Base-by-base conservation (phyloP, 202 grass and related monocot species). In the Elaeis oleifera region DNA sequence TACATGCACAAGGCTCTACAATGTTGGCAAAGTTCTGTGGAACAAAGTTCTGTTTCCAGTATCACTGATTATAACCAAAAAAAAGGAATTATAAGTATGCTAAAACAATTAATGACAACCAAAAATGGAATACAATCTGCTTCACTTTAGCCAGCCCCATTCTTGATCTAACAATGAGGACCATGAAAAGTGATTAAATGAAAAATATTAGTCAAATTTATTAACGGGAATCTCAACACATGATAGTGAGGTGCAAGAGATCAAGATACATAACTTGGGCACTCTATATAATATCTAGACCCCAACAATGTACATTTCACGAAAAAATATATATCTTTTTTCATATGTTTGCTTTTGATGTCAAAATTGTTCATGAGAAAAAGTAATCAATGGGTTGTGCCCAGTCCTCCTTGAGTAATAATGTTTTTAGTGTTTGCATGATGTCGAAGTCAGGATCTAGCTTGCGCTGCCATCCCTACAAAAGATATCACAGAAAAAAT, bases 391-490 rank as follows among this genome's bases (percentile, higher is more conserved):
- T 23, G 21, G 91, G 87, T 53, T 81, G 87, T 50, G 89, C 83
- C 48, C 86, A 57, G 31, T 96, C 92, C 58, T 85, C 84, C 51
- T 89, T 84, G 69, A 91, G 23, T 39, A 96, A 81, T 65, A 96
- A 64, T 53, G 81, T 86, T 74, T 85, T 89, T 60, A 96, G 69
- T 2, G 84, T 96, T 4, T 83, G 58, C 92, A 96, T 96, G 52
- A 96, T 91, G 76, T 96, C 87, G 50, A 91, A 96, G 68, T 83
- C 58, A 78, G 92, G 87, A 71, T 91, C 84, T 72, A 96, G 61
- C 74, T 89, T 91, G 60, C 84, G 79, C 77, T 96, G 92, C 92
- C 92, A 96, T 0, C 92, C 87, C 92, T 96, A 67, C 73, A 79
- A 79, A 75, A 76, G 23, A 17, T 36, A 28, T 18, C 54, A 60